Evolutionary conservation across 495 filamentous ascomycete genomes (phyloP).

Genomic region (Lophium mytilinum): DNA sequence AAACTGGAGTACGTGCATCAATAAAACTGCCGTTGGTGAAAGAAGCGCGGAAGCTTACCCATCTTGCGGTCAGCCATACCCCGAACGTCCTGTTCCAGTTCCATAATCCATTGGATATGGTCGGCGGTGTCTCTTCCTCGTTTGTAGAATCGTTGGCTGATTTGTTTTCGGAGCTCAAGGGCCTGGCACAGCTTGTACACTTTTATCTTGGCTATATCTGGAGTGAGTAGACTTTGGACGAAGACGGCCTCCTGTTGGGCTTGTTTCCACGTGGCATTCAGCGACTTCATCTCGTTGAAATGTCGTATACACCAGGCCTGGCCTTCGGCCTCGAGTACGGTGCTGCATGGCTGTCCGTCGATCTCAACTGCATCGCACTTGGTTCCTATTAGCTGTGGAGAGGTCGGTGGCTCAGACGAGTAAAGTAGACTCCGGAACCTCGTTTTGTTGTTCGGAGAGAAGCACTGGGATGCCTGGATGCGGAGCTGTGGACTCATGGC

Average conservation of each 20-base stretch:
- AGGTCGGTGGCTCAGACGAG: neutral
- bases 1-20: too few species aligned
- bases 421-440: neutral
- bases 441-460: neutral
- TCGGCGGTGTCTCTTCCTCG: slow-evolving; percentile 7
- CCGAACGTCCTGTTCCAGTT: slow-evolving; percentile 6
- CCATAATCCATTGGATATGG: slow-evolving; percentile 7
- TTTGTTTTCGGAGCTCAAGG: slow-evolving; percentile 3
- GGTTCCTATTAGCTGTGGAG: neutral
- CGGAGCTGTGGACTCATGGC: neutral
- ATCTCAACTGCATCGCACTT: neutral
- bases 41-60: slow-evolving; percentile 1
- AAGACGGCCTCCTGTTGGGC: slow-evolving; percentile 3
- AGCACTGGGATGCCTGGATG: neutral
- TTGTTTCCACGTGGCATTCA: slow-evolving; percentile 1
- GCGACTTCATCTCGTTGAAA: slow-evolving; percentile 1
- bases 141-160: slow-evolving; percentile 6
- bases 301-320: slow-evolving; percentile 7
- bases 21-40: neutral
- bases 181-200: slow-evolving; percentile 2
- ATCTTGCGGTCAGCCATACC: slow-evolving; percentile 6
- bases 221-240: slow-evolving; percentile 2
- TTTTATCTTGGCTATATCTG: slow-evolving; percentile 7
- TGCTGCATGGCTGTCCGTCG: neutral
- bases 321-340: neutral